Percentiles rank a stretch among this genome's conserved stretches.
These are phyloP conservation scores for Candida vaughaniae DNA, from an alignment of 805 yeast species.

Conservation along the genomic window DNA sequence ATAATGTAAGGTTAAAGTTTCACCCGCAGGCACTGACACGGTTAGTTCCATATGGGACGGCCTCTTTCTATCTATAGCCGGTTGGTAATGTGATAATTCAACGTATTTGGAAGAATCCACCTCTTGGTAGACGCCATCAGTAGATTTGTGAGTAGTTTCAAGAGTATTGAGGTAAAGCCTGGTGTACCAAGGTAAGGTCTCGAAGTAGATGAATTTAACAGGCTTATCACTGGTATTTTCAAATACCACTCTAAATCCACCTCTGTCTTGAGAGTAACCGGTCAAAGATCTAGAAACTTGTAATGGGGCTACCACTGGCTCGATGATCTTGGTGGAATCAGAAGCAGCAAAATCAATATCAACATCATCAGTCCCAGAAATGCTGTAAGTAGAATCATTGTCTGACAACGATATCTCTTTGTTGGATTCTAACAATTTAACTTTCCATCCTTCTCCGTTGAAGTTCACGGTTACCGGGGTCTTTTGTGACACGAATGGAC, in stretches of 20 bases:
- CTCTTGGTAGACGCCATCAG: conserved; percentile 13
- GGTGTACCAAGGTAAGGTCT: conserved; percentile 92
- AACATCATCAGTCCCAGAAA: conserved; percentile 39
- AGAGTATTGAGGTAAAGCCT: conserved; percentile 76
- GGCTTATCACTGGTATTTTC: conserved; percentile 58
- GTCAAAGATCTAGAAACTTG: conserved; percentile 81
- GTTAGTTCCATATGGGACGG: conserved; percentile 81
- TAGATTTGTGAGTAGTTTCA: conserved; percentile 30
- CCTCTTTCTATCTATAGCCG: conserved; percentile 75
- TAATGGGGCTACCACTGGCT: conserved; percentile 53
- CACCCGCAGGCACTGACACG: conserved; percentile 61
- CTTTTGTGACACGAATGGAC: conserved; percentile 46
- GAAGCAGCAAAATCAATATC: conserved; percentile 34
- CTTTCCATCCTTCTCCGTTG: conserved; percentile 48
- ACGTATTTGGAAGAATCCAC: conserved; percentile 31
- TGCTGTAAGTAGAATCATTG: conserved; percentile 8
- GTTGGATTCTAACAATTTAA: conserved; percentile 18
- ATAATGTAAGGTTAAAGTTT: conserved; percentile 62
- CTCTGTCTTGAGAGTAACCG: conserved; percentile 88
- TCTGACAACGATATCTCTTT: conserved; percentile 8
- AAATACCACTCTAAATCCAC: conserved; percentile 80
- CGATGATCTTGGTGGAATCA: conserved; percentile 42
- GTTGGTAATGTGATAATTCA: conserved; percentile 58
- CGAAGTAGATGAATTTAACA: conserved; percentile 62
- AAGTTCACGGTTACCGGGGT: conserved; percentile 46